Percentiles rank a stretch among this genome's conserved stretches.
phyloP scores from a whole-genome alignment of 352 stramenopile genomes.

The Thraustotheca clavata region DNA sequence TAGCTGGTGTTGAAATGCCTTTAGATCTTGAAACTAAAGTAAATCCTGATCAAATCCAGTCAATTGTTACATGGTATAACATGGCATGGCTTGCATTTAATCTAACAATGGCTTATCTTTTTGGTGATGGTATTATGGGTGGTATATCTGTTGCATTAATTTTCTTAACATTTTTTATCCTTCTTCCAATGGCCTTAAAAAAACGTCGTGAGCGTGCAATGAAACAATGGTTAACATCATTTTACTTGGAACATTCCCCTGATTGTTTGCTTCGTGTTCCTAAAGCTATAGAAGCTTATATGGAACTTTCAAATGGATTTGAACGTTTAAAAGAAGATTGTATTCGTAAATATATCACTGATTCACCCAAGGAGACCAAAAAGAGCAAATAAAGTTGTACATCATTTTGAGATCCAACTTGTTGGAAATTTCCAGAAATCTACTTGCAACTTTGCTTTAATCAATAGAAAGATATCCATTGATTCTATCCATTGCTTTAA shows the following conservation, averaged over 20 bases:
- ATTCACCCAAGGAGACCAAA: background rate
- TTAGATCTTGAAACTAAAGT: conserved; percentile 14
- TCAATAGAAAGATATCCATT: too few species aligned
- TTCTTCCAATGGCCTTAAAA: background rate
- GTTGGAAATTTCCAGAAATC: too few species aligned
- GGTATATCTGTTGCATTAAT: background rate
- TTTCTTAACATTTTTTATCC: background rate
- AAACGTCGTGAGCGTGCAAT: conserved; percentile 14
- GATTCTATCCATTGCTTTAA: too few species aligned
- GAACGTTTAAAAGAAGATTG: conserved; percentile 4
- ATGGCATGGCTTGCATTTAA: conserved; percentile 21
- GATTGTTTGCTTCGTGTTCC: conserved; percentile 10
- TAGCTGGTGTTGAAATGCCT: background rate
- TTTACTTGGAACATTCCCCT: conserved; percentile 15
- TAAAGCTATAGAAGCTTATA: conserved; percentile 18
- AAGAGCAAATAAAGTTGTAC: conserved; percentile 10
- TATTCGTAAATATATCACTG: background rate
- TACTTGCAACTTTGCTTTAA: too few species aligned
- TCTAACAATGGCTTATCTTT: conserved; percentile 9
- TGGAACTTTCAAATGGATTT: background rate
- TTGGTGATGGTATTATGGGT: conserved; percentile 10
- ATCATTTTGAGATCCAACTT: too few species aligned
- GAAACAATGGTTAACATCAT: conserved; percentile 10
- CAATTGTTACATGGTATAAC: conserved; percentile 14
- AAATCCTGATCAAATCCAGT: conserved; percentile 3